phyloP scores from a whole-genome alignment of 768 basidiomycete species.

The Mycena belliarum region DNA sequence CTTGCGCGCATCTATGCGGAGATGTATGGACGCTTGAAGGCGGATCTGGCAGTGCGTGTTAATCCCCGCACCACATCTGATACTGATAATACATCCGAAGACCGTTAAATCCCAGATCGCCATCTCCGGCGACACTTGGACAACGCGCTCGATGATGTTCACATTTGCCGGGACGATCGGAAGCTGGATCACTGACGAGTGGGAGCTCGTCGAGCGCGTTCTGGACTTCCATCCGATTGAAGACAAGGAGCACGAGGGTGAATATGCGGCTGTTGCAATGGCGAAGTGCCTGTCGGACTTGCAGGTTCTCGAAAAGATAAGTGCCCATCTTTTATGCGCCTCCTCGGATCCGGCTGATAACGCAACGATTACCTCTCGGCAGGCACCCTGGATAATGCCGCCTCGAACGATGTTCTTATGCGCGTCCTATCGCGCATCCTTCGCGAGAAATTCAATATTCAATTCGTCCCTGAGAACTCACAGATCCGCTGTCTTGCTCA shows the following conservation, averaged over 20 bases:
- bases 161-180: slow-evolving; percentile 34
- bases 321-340: slow-evolving; percentile 20
- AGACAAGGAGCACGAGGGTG: slow-evolving; percentile 34
- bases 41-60: slow-evolving; percentile 12
- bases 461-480: slow-evolving; percentile 21
- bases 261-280: slow-evolving; percentile 33
- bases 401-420: slow-evolving; percentile 35
- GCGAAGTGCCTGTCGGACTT: slow-evolving; percentile 24
- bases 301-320: slow-evolving; percentile 37
- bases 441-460: slow-evolving; percentile 28
- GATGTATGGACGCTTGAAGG: slow-evolving; percentile 20
- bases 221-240: slow-evolving; percentile 34
- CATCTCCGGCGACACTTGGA: slow-evolving; percentile 32
- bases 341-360: slow-evolving; percentile 11
- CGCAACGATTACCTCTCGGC: slow-evolving; percentile 21
- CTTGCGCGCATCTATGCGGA: slow-evolving; percentile 11
- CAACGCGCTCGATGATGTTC: slow-evolving; percentile 32
- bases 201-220: slow-evolving; percentile 34
- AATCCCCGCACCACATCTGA: background rate
- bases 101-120: slow-evolving; percentile 28
- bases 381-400: slow-evolving; percentile 33
- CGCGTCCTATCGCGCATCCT: slow-evolving; percentile 22
- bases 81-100: background rate
- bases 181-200: slow-evolving; percentile 28
- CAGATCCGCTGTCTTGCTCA: slow-evolving; percentile 38